These are phyloP conservation scores for Psidium friedrichsthalianum DNA, from an alignment of 345 rosid species.

Conservation along the genomic window DNA sequence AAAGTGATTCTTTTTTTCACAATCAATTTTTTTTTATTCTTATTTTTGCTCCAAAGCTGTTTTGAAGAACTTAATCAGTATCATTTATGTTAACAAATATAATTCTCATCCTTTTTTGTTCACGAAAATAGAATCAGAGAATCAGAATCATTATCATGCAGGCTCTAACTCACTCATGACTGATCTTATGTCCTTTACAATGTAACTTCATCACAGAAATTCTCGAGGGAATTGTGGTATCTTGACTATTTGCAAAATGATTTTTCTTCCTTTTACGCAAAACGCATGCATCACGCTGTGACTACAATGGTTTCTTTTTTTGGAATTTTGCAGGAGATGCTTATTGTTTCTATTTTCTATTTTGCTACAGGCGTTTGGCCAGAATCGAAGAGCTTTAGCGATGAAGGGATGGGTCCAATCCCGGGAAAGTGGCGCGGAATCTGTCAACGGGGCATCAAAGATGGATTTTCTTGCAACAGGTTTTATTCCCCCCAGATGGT, in stretches of 20 bases:
- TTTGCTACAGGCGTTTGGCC: constrained; percentile 9
- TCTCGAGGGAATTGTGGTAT: not conserved
- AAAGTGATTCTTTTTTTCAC: no score
- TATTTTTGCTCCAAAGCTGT: no score
- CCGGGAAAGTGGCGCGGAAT: constrained; percentile 13
- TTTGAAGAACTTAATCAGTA: no score
- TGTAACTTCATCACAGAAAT: not conserved
- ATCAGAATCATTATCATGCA: no score
- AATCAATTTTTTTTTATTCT: no score
- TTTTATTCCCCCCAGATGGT: not conserved
- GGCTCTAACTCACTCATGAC: not conserved
- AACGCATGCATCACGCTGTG: not conserved
- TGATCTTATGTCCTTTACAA: not conserved
- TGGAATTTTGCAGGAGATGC: not conserved
- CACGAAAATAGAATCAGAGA: no score
- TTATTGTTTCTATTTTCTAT: not conserved
- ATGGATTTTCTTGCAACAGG: constrained; percentile 3
- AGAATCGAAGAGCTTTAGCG: constrained; percentile 12
- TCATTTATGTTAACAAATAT: no score
- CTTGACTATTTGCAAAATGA: not conserved
- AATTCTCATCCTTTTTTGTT: no score
- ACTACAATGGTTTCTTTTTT: not conserved
- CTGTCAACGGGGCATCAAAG: constrained; percentile 1
- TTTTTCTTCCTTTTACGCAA: not conserved
- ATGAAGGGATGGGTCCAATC: constrained; percentile 3